Percentiles rank a stretch among this genome's conserved stretches.
phyloP scores from a whole-genome alignment of 257 asterid species.

The Avicennia marina region DNA sequence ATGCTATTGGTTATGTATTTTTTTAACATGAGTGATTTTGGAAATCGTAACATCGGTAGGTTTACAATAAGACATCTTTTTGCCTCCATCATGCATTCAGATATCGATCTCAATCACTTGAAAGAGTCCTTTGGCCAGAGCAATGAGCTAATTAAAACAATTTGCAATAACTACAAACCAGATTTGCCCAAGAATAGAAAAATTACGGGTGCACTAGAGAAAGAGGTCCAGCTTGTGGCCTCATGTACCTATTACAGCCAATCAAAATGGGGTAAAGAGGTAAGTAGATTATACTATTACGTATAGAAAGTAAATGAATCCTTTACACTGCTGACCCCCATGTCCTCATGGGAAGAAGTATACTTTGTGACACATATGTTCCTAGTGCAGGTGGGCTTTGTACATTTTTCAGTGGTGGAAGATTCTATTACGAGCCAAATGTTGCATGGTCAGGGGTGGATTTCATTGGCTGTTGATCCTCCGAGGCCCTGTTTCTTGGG shows the following conservation, averaged over 20 bases:
- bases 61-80: not conserved
- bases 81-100: conserved; percentile 16
- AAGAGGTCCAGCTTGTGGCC: conserved; percentile 38
- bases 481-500: conserved; percentile 45
- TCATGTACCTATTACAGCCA: conserved; percentile 42
- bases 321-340: no score
- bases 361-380: no score
- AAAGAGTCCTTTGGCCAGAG: conserved; percentile 47
- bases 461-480: conserved; percentile 36
- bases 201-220: conserved; percentile 14
- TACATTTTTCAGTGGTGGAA: conserved; percentile 42
- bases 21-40: not conserved
- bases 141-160: conserved; percentile 41
- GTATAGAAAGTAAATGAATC: no score
- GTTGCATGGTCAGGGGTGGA: conserved; percentile 61
- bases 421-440: conserved; percentile 41
- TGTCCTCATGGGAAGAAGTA: no score
- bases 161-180: conserved; percentile 17
- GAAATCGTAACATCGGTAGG: not conserved
- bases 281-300: no score
- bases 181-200: conserved; percentile 17
- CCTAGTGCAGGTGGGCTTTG: conserved; percentile 47
- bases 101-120: conserved; percentile 28
- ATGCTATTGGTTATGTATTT: no score
- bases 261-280: conserved; percentile 64